phyloP scores from a whole-genome alignment of 176 grass and related monocot species.

The Bolboschoenus planiculmis region DNA sequence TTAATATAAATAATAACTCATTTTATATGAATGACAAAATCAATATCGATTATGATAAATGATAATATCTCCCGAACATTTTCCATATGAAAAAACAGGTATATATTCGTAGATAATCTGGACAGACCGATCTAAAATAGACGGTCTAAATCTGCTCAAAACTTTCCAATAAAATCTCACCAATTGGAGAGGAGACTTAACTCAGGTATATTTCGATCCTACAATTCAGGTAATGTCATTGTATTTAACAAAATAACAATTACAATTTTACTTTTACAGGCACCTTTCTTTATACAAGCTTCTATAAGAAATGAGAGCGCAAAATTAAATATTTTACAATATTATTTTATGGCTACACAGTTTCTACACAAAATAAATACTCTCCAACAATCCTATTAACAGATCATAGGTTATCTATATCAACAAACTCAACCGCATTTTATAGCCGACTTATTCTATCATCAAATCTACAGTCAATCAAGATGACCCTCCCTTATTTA shows the following conservation, averaged over 20 bases:
- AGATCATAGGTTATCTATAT: neutral
- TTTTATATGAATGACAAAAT: too few species aligned
- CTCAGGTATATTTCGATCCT: neutral
- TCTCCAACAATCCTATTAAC: neutral
- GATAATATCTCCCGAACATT: too few species aligned
- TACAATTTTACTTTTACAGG: neutral
- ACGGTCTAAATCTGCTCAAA: neutral
- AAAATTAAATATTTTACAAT: neutral
- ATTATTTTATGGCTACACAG: neutral
- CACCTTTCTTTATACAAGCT: neutral
- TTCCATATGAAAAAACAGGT: too few species aligned
- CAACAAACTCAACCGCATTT: constrained; percentile 11
- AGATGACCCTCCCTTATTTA: constrained; percentile 6
- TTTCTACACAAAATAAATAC: constrained; percentile 2
- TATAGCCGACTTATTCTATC: constrained; percentile 25
- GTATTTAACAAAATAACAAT: neutral
- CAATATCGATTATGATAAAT: too few species aligned
- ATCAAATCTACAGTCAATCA: constrained; percentile 42
- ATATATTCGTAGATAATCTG: neutral
- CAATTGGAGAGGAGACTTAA: neutral
- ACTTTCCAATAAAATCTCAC: neutral
- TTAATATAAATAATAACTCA: too few species aligned
- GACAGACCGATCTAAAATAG: neutral
- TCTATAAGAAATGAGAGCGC: neutral
- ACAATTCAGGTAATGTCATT: too few species aligned